Base-by-base conservation (phyloP, 352 stramenopile species). In the Globisporangium mamillatum region DNA sequence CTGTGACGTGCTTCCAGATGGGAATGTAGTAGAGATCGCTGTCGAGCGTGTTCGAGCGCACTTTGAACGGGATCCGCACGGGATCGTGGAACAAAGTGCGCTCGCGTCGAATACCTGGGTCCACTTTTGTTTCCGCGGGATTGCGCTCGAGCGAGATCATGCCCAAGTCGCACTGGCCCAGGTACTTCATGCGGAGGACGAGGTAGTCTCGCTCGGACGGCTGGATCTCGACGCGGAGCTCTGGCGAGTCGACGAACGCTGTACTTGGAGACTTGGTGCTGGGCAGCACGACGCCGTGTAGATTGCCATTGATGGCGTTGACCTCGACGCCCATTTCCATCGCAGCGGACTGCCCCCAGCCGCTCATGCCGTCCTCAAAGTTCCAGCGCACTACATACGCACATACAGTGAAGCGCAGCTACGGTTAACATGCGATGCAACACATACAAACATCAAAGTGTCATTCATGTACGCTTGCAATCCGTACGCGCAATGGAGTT, bases 241-340 rank as follows among this genome's bases (percentile, higher is more conserved):
- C 73, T 0, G 82, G 82, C 10, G 82, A 91, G 58, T 91, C 84
- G 12, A 91, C 78, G 53, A 82, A 92, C 2, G 79, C 80, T 4
- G 74, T 59, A 4, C 52, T 66, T 25, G 74, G 29, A 20, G 32
- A 66, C 20, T 77, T 72, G 24, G 63, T 64, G 22, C 71, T 85
- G 2, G 74, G 65, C 6, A 91, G 56, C 52, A 89, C 66, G 25
- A 83, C 72, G 29, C 81, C 80, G 41, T 63, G 75, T 52, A 92
- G 48, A 2, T 71, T 71, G 1, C 80, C 82, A 53, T 81, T 72
- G 27, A 78, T 74, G 2, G 75, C 79, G 68, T 90, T 73, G 1
- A 92, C 68, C 24, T 90, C 80, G 10, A 92, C 57, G 1, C 80
- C 77, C 84, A 89, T 92, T 63, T 92, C 84, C 61, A 91, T 75